A percentile compares a stretch with the other conserved stretches of the same genome.
Evolutionary conservation across 164 flowering plant species (phyloP).

Genomic region (Vitis cinerea): DNA sequence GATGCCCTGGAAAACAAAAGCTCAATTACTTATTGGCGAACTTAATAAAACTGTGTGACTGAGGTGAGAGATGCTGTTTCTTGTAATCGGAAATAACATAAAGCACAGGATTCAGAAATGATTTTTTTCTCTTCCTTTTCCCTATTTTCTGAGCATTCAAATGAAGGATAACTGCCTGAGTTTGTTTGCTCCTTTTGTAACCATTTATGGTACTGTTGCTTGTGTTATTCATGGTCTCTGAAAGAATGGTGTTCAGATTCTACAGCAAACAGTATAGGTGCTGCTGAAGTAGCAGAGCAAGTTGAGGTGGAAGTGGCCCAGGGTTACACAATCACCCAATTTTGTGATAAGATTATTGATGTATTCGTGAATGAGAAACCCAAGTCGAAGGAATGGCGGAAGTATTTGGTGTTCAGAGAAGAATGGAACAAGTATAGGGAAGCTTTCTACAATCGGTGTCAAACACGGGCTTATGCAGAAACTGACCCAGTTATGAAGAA

Average conservation of each 20-base stretch:
- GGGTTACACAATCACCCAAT: slow-evolving; percentile 77
- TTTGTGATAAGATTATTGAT: slow-evolving; percentile 87
- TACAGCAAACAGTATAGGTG: slow-evolving; percentile 28
- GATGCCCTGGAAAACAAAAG: no score
- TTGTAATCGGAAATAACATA: no score
- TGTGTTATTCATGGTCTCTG: not conserved
- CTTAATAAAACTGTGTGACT: no score
- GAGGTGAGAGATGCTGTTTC: no score
- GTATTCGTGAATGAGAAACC: slow-evolving; percentile 80
- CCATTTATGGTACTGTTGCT: not conserved
- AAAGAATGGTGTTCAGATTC: slow-evolving; percentile 28
- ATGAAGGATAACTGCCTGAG: no score
- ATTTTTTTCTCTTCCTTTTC: no score
- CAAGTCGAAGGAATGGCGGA: slow-evolving; percentile 76
- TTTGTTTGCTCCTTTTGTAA: not conserved
- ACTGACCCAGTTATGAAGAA: slow-evolving; percentile 54
- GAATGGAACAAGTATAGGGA: slow-evolving; percentile 87
- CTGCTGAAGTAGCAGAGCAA: slow-evolving; percentile 43
- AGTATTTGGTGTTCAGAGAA: slow-evolving; percentile 74
- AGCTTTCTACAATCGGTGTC: slow-evolving; percentile 66
- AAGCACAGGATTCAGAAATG: no score
- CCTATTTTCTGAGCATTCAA: no score
- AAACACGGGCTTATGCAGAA: slow-evolving; percentile 52
- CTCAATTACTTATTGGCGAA: no score
- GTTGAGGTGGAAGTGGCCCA: slow-evolving; percentile 66